Base-by-base conservation (phyloP, 2,329 filamentous ascomycete species). In the Ascochyta pisi region DNA sequence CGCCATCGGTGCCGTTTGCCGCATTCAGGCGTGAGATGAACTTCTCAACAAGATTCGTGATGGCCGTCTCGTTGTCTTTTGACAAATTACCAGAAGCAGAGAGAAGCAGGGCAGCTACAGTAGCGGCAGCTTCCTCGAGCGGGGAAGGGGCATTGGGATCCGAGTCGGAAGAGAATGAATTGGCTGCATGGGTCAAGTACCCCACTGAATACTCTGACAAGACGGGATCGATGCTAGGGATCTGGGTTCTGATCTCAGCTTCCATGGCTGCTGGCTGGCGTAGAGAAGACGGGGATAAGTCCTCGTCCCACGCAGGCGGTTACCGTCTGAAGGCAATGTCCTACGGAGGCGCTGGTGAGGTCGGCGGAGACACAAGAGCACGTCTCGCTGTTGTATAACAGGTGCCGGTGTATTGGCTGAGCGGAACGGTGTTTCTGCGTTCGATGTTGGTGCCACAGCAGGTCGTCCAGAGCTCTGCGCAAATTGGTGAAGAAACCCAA, bases 201-300 rank as follows among this genome's bases (percentile, higher is more conserved):
- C 95, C 95, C 63, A 92, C 91, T 39, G 92, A 95, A 78, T 96
- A 97, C 78, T 96, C 91, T 44, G 92, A 93, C 65, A 97, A 82
- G 61, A 96, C 84, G 56, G 89, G 91, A 78, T 97, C 93, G 66
- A 97, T 91, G 72, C 90, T 89, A 60, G 92, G 92, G 66, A 96
- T 86, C 66, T 92, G 86, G 59, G 89, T 82, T 79, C 89, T 89
- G 74, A 96, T 92, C 79, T 96, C 91, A 70, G 90, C 83, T 77
- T 96, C 92, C 92, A 96, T 96, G 62, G 58, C 62, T 77, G 59
- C 38, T 57, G 56, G 57, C 58, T 54, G 59, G 58, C 56, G 64
- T 47, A 47, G 35, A 50, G 60, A 46, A 51, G 57, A 43, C 48
- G 61, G 42, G 35, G 57, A 56, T 51, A 34, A 48, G 54, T 54